phyloP scores from a whole-genome alignment of 805 yeast species.

The Naumovozyma dairenensis region DNA sequence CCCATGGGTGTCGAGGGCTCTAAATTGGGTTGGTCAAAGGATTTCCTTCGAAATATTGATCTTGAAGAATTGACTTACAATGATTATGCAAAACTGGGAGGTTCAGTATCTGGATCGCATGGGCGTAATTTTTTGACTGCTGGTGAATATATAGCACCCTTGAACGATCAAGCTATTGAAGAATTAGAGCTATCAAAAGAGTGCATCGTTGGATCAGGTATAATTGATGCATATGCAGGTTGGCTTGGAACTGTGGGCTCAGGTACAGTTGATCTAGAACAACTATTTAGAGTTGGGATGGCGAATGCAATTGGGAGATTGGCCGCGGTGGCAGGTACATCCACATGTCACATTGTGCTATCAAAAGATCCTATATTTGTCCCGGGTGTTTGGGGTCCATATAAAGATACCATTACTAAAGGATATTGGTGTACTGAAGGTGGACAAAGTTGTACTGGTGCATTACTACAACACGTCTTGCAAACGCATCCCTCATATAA shows the following conservation, averaged over 20 bases:
- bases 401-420: conserved; percentile 83
- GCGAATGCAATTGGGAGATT: conserved; percentile 68
- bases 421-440: conserved; percentile 96
- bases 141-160: conserved; percentile 78
- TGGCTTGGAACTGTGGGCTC: conserved; percentile 99
- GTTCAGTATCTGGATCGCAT: conserved; percentile 46
- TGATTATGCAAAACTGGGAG: conserved; percentile 74
- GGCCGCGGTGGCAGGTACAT: conserved; percentile 98
- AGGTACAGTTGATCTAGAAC: background rate
- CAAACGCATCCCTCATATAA: conserved; percentile 81
- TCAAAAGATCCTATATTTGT: conserved; percentile 81
- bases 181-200: conserved; percentile 73
- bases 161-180: conserved; percentile 57
- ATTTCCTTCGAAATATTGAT: conserved; percentile 59
- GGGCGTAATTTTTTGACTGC: conserved; percentile 55
- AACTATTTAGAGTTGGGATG: conserved; percentile 29
- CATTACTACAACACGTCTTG: conserved; percentile 77
- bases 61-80: conserved; percentile 70
- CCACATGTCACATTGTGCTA: conserved; percentile 91
- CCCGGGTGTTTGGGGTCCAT: conserved; percentile 98
- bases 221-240: conserved; percentile 96
- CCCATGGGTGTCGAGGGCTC: conserved; percentile 89
- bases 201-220: conserved; percentile 88
- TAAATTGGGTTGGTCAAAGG: conserved; percentile 79
- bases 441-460: conserved; percentile 98